Percentiles rank a stretch among this genome's conserved stretches.
Conservation (phyloP, 2,329 filamentous ascomycete species). For the Nothophoma quercina region DNA sequence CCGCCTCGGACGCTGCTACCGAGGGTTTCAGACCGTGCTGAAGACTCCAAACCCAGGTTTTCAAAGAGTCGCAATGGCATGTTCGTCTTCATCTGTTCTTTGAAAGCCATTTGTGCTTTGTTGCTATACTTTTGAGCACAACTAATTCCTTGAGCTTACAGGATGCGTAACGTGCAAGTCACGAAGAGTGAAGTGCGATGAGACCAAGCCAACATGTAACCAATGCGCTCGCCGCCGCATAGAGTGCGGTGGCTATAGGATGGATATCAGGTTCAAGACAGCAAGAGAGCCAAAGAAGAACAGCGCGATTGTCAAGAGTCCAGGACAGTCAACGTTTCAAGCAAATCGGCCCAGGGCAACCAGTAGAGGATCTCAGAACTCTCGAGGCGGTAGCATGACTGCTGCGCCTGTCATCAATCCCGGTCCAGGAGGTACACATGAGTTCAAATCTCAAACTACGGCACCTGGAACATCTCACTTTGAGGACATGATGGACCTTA, state of each 20-base stretch:
- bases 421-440: background rate
- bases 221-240: constrained; percentile 72
- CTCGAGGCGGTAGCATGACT: background rate
- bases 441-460: background rate
- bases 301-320: constrained; percentile 39
- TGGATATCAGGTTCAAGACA: constrained; percentile 71
- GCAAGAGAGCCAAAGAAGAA: constrained; percentile 21
- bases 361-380: background rate
- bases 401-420: background rate
- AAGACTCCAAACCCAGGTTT: constrained; percentile 17
- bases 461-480: background rate
- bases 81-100: constrained; percentile 16
- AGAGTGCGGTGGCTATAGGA: constrained; percentile 73
- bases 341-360: constrained; percentile 5
- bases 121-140: background rate
- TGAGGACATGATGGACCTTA: constrained; percentile 16
- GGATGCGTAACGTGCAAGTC: constrained; percentile 76
- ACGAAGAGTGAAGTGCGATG: constrained; percentile 75
- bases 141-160: constrained; percentile 41
- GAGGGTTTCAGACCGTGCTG: constrained; percentile 8
- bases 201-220: constrained; percentile 70
- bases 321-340: constrained; percentile 4
- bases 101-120: background rate
- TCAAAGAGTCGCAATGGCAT: constrained; percentile 23
- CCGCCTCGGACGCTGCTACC: background rate